Evolutionary conservation across 371 early-diverging fungal genomes (phyloP).

Genomic region (Zancudomyces culisetae): DNA sequence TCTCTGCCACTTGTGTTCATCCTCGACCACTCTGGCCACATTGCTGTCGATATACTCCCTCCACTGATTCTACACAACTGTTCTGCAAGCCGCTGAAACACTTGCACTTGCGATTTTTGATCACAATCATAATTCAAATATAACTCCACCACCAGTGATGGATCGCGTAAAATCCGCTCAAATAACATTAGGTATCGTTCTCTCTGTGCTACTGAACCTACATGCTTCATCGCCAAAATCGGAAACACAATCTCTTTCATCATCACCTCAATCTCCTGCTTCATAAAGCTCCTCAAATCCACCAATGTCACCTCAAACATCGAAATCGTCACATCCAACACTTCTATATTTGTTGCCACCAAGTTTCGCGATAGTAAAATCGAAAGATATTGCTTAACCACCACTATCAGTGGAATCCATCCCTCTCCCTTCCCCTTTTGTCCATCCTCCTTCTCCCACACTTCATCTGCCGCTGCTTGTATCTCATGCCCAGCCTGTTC

Average conservation of each 20-base stretch:
- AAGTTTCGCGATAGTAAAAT: conserved; percentile 61
- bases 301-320: conserved; percentile 58
- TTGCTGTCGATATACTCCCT: neutral
- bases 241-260: conserved; percentile 51
- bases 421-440: neutral
- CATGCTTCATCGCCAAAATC: conserved; percentile 41
- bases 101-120: conserved; percentile 45
- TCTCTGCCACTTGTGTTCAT: neutral
- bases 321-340: conserved; percentile 63
- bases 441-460: neutral
- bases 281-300: conserved; percentile 46
- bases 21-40: conserved; percentile 3
- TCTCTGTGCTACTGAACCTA: conserved; percentile 20
- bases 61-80: conserved; percentile 34
- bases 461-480: neutral
- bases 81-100: conserved; percentile 57
- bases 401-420: conserved; percentile 43
- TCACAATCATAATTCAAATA: conserved; percentile 95
- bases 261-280: conserved; percentile 47
- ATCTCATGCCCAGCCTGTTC: neutral
- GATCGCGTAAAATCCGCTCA: conserved; percentile 43
- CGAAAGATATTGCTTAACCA: conserved; percentile 66
- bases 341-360: conserved; percentile 50
- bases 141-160: conserved; percentile 79
- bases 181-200: conserved; percentile 26